These are phyloP conservation scores for Helotiales sp. DNA, from an alignment of 2,329 filamentous ascomycete genomes.

Conservation along the genomic window DNA sequence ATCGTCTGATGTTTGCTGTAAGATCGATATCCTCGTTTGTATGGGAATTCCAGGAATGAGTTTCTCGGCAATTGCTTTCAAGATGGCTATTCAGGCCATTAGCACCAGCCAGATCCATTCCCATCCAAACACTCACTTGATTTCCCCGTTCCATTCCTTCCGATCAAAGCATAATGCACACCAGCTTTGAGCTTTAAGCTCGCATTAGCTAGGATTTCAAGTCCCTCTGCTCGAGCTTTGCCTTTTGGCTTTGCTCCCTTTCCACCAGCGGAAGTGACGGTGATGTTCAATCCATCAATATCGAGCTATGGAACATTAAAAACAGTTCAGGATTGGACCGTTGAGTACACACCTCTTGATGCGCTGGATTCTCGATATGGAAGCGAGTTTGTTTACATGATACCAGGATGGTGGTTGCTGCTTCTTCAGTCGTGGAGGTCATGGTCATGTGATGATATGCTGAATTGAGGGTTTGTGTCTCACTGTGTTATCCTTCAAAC, in stretches of 20 bases:
- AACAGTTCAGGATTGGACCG: neutral
- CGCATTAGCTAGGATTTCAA: slow-evolving; percentile 74
- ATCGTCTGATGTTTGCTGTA: slow-evolving; percentile 65
- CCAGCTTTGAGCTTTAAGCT: slow-evolving; percentile 75
- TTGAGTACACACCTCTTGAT: slow-evolving; percentile 37
- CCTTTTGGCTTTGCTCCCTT: slow-evolving; percentile 53
- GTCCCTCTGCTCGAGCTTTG: slow-evolving; percentile 54
- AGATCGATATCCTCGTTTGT: slow-evolving; percentile 65
- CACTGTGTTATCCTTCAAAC: neutral
- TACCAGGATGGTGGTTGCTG: slow-evolving; percentile 38
- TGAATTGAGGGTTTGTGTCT: neutral
- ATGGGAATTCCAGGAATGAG: slow-evolving; percentile 78
- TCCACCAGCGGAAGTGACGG: slow-evolving; percentile 55
- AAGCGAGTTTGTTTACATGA: slow-evolving; percentile 44
- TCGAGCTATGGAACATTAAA: slow-evolving; percentile 56
- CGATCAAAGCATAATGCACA: slow-evolving; percentile 76
- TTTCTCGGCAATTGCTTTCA: slow-evolving; percentile 77
- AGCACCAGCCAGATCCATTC: neutral
- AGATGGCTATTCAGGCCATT: slow-evolving; percentile 56
- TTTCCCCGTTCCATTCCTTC: slow-evolving; percentile 83
- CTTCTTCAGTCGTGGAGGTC: slow-evolving; percentile 22
- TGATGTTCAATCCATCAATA: slow-evolving; percentile 74
- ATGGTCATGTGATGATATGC: neutral
- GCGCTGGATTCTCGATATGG: slow-evolving; percentile 41
- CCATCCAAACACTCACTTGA: slow-evolving; percentile 60